These are phyloP conservation scores for Isatis tinctoria DNA, from an alignment of 345 rosid species.

Conservation along the genomic window DNA sequence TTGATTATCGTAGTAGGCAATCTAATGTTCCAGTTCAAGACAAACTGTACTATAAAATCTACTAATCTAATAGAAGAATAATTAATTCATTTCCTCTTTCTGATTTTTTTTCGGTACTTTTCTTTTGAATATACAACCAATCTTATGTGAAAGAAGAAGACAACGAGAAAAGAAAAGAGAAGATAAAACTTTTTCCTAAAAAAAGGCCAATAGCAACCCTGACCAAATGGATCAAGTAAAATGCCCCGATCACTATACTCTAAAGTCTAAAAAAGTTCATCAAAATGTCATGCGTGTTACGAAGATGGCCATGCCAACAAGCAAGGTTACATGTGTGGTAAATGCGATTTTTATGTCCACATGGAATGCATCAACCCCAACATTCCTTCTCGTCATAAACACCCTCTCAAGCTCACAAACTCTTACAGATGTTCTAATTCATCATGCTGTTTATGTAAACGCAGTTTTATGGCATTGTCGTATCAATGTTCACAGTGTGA, in stretches of 20 bases:
- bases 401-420: neutral
- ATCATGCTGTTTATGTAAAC: neutral
- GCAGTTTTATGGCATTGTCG: too few relatives aligned
- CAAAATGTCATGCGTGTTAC: neutral
- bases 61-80: too few relatives aligned
- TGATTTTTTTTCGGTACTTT: accelerated
- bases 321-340: neutral
- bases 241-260: too few relatives aligned
- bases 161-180: too few relatives aligned
- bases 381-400: neutral
- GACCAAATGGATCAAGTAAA: too few relatives aligned
- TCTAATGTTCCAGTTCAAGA: neutral
- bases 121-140: too few relatives aligned
- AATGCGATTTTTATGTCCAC: neutral
- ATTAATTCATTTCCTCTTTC: neutral
- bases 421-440: accelerated
- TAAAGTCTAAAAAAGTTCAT: neutral
- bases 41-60: too few relatives aligned
- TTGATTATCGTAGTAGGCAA: too few relatives aligned
- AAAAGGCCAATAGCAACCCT: too few relatives aligned
- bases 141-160: too few relatives aligned
- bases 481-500: too few relatives aligned
- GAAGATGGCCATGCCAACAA: neutral
- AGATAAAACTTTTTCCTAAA: too few relatives aligned
- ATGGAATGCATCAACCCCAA: neutral